These are phyloP conservation scores for Leptosphaerulina australis DNA, from an alignment of 2,329 filamentous ascomycete species.

Conservation along the genomic window DNA sequence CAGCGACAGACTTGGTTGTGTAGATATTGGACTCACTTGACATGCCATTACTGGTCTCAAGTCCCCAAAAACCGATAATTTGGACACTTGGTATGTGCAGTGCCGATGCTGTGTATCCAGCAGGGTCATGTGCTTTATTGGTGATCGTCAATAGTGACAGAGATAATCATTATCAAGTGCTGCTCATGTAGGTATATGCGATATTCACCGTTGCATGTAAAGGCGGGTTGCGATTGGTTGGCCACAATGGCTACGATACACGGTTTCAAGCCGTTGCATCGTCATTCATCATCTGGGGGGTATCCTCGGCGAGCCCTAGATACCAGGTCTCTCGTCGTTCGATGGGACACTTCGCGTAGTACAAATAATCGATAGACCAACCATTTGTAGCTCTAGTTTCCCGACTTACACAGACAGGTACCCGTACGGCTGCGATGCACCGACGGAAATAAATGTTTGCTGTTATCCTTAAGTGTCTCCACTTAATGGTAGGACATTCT, in stretches of 20 bases:
- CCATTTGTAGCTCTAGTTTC: not conserved
- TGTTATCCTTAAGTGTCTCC: not conserved
- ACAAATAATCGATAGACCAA: not conserved
- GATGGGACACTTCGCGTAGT: not conserved
- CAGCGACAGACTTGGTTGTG: not conserved
- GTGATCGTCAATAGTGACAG: not conserved
- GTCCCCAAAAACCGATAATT: not conserved
- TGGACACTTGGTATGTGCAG: not conserved
- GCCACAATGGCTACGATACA: not conserved
- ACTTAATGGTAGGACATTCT: not conserved
- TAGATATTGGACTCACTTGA: not conserved
- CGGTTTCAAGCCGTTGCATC: not conserved
- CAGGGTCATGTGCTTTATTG: not conserved
- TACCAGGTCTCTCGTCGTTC: not conserved
- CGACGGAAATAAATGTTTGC: not conserved
- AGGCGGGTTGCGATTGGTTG: not conserved
- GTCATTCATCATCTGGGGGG: not conserved
- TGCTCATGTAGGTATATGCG: not conserved
- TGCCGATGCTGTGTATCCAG: not conserved
- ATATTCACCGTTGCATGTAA: not conserved
- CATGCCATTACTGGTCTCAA: constrained; percentile 1
- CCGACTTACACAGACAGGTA: constrained; percentile 1
- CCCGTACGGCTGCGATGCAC: constrained; percentile 2
- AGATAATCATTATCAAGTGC: not conserved
- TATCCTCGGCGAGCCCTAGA: not conserved